Conservation (phyloP, 1,284 basidiomycete genomes). For the Sporisorium iseilematis-ciliati region DNA sequence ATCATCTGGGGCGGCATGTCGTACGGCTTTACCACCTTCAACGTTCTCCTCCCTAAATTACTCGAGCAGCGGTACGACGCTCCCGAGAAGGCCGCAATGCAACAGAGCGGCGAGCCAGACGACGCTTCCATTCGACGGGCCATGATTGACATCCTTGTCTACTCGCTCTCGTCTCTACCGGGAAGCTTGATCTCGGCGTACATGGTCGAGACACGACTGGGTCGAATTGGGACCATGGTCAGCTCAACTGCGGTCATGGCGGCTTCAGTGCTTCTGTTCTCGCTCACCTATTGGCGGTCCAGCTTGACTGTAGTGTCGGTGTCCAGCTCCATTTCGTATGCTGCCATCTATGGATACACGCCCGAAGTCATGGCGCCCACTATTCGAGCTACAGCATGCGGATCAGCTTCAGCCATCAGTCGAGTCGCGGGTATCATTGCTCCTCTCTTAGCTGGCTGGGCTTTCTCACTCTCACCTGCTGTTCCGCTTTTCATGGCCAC, state of each 20-base stretch:
- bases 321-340: slow-evolving; percentile 62
- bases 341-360: slow-evolving; percentile 66
- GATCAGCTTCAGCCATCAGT: slow-evolving; percentile 61
- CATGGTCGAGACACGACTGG: slow-evolving; percentile 83
- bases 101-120: slow-evolving; percentile 13
- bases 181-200: slow-evolving; percentile 83
- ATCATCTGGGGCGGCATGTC: slow-evolving; percentile 63
- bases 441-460: slow-evolving; percentile 59
- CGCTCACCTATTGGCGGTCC: slow-evolving; percentile 27
- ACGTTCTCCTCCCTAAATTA: slow-evolving; percentile 91
- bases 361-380: slow-evolving; percentile 64
- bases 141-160: slow-evolving; percentile 57
- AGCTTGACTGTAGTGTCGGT: slow-evolving; percentile 56
- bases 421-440: slow-evolving; percentile 65
- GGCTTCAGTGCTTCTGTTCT: slow-evolving; percentile 52
- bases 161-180: slow-evolving; percentile 60
- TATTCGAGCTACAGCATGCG: slow-evolving; percentile 62
- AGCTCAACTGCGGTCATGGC: slow-evolving; percentile 53
- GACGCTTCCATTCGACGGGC: slow-evolving; percentile 38
- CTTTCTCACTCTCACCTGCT: slow-evolving; percentile 33
- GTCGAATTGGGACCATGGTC: slow-evolving; percentile 78
- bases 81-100: not conserved
- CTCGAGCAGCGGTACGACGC: slow-evolving; percentile 70
- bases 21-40: slow-evolving; percentile 92
- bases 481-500: slow-evolving; percentile 48